Conservation (phyloP, 768 basidiomycete genomes). For the Floccularia luteovirens region DNA sequence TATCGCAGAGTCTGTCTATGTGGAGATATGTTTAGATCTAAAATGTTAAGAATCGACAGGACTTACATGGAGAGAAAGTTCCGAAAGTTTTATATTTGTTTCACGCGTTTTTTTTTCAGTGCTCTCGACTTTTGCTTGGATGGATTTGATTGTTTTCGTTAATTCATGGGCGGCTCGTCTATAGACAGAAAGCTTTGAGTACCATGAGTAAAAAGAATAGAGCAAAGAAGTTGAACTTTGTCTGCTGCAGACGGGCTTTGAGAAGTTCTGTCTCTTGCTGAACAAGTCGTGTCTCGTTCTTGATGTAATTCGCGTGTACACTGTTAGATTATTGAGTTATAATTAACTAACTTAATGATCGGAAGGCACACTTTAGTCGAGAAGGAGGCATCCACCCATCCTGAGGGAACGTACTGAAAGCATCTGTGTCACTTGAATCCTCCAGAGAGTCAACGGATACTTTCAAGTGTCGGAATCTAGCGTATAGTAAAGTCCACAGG, state of each 20-base stretch:
- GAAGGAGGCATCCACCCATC: constrained; percentile 13
- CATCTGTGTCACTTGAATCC: neutral
- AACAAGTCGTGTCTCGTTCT: constrained; percentile 17
- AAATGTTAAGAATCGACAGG: neutral
- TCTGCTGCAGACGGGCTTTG: constrained; percentile 18
- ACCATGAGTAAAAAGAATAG: neutral
- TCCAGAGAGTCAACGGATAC: neutral
- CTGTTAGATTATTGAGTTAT: constrained; percentile 8
- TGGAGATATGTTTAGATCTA: neutral
- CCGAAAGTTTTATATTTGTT: constrained; percentile 16
- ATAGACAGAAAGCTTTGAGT: neutral
- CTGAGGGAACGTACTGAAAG: constrained; percentile 3
- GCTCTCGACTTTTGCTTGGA: constrained; percentile 15
- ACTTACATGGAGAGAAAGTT: constrained; percentile 20
- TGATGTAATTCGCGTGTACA: constrained; percentile 13
- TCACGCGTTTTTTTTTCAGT: constrained; percentile 11
- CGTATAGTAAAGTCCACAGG: neutral
- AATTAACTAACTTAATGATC: neutral
- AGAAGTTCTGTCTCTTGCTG: constrained; percentile 18
- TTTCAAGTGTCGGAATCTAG: neutral
- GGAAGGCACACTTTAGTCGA: constrained; percentile 10
- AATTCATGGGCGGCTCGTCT: constrained; percentile 17
- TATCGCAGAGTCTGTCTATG: constrained; percentile 10
- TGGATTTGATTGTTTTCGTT: constrained; percentile 13
- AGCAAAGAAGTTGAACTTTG: constrained; percentile 15